Percentiles rank a stretch among this genome's conserved stretches.
Conservation (phyloP, 2,329 filamentous ascomycete genomes). For the Arthrobotrys conoides region DNA sequence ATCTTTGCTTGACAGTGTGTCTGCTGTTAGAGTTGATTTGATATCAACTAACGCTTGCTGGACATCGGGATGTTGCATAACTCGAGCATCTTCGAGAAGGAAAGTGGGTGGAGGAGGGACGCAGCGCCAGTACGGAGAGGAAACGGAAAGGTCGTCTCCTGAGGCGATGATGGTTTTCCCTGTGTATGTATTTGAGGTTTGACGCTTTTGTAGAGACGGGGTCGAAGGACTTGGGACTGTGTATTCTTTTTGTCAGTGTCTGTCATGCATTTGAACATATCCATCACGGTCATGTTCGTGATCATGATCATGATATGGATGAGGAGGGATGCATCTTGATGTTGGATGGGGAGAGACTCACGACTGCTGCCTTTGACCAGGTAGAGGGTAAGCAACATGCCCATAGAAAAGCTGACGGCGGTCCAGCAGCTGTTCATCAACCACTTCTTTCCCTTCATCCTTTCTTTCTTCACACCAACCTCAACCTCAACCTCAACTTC, state of each 20-base stretch:
- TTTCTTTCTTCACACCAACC: neutral
- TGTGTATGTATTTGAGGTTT: conserved; percentile 8
- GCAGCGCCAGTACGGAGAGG: conserved; percentile 26
- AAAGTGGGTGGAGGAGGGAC: conserved; percentile 49
- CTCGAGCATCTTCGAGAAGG: conserved; percentile 36
- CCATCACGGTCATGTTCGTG: too few species aligned
- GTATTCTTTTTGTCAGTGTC: neutral
- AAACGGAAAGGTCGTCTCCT: neutral
- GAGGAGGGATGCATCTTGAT: neutral
- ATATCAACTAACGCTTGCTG: conserved; percentile 30
- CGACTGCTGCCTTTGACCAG: neutral
- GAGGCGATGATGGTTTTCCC: conserved; percentile 25
- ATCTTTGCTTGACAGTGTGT: conserved; percentile 31
- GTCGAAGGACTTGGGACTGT: neutral
- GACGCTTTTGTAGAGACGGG: neutral
- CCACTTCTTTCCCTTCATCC: neutral
- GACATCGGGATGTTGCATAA: conserved; percentile 25
- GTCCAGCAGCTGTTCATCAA: neutral
- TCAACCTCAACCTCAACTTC: neutral
- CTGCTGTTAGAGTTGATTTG: conserved; percentile 9
- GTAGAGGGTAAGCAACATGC: neutral
- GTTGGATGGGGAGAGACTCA: too few species aligned
- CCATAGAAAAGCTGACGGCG: conserved; percentile 6
- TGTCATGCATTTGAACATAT: neutral
- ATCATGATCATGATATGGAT: too few species aligned